Evolutionary conservation across 2,329 filamentous ascomycete species (phyloP), one percentile per base, ranked within the genome.

Genomic region (Penicillium sp.): DNA sequence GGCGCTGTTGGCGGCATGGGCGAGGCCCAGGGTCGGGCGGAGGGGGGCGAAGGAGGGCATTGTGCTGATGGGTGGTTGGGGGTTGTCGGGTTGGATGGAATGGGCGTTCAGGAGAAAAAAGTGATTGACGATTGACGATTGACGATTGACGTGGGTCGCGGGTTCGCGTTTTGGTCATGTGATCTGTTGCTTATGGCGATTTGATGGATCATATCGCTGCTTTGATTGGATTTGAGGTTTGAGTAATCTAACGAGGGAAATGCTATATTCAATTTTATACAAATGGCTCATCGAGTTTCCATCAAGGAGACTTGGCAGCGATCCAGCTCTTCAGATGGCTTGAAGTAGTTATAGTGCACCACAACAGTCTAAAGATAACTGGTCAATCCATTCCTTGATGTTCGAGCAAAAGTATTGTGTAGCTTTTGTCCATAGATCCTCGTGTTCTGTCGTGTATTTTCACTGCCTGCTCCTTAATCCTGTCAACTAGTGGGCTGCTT

Each of bases 41-140:
- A 72, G 76, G 71, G 71, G 78, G 72, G 75, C 78, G 74, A 69
- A 81, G 68, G 72, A 55, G 42, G 64, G 65, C 67, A 71, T 71
- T 44, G 52, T 58, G 52, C 25, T 15, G 18, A 33, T 24, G 32
- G 32, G 15, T 23, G 12, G 15, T 43, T 50, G 29, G 29, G 15
- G 18, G 23, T 32, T 35, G 44, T 8, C 8, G n/a, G 24, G 39
- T 37, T 18, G 40, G 35, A 23, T 6, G n/a, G 12, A 8, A 15
- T 23, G n/a, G 33, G 40, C n/a, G 24, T 39, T 40, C 6, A 38
- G 25, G 31, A 25, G 20, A 43, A 31, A 38, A 28, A 35, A 6
- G 40, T 31, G 32, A 23, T 43, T 29, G 35, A 44, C 25, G 46
- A n/a, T n/a, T n/a, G n/a, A n/a, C n/a, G n/a, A n/a, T n/a, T n/a